Evolutionary conservation across 495 filamentous ascomycete genomes (phyloP).

Genomic region (Xylona heveae): DNA sequence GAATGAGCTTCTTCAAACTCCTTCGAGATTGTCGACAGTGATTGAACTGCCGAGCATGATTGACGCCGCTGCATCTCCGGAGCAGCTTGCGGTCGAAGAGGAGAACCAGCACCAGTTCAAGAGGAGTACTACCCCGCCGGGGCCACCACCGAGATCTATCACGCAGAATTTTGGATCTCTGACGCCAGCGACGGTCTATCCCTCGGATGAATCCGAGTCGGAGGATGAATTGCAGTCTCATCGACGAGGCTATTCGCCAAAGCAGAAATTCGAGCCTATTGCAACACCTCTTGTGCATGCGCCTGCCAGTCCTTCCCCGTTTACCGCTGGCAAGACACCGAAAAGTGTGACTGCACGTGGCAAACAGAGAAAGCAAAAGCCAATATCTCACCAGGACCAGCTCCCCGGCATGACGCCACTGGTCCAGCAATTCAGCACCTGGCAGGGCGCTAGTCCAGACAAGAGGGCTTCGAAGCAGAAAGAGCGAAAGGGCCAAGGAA

Average conservation of each 20-base stretch:
- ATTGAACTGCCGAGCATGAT: no score
- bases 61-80: constrained; percentile 3
- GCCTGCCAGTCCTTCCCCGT: no score
- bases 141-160: constrained; percentile 7
- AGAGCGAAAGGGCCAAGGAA: constrained; percentile 15
- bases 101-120: constrained; percentile 1
- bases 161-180: neutral
- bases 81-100: neutral
- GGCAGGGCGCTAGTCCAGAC: constrained; percentile 30
- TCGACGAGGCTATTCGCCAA: constrained; percentile 10
- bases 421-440: constrained; percentile 33
- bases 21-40: no score
- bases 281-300: no score
- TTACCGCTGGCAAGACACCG: neutral
- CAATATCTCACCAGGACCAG: no score
- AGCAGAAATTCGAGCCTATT: constrained; percentile 9
- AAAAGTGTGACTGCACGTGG: no score
- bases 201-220: constrained; percentile 24
- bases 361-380: no score
- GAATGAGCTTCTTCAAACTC: constrained; percentile 3
- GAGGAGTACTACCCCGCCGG: constrained; percentile 6
- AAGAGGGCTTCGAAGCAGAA: constrained; percentile 18
- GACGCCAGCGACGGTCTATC: constrained; percentile 2
- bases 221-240: constrained; percentile 30
- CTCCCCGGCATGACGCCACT: constrained; percentile 49